These are phyloP conservation scores for Amanita molliuscula DNA, from an alignment of 768 basidiomycete genomes.

Conservation along the genomic window DNA sequence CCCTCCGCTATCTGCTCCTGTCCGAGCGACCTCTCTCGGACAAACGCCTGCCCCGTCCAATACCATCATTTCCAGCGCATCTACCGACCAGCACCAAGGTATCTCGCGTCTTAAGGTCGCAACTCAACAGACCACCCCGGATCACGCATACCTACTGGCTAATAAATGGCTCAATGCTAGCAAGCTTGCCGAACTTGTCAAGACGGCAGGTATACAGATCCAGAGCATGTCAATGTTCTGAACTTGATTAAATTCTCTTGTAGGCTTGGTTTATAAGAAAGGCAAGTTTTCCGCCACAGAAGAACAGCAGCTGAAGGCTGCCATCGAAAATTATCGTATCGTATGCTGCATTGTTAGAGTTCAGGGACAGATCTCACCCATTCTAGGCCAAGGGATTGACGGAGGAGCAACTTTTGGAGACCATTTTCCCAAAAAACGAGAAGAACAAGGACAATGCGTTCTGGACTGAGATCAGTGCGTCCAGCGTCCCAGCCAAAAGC, in stretches of 20 bases:
- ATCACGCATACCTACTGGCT: constrained; percentile 60
- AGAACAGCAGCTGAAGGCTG: constrained; percentile 50
- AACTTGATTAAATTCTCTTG: constrained; percentile 1
- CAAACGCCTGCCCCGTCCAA: constrained; percentile 34
- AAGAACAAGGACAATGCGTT: constrained; percentile 55
- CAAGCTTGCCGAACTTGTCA: constrained; percentile 60
- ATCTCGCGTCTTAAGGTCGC: constrained; percentile 14
- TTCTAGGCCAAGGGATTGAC: constrained; percentile 39
- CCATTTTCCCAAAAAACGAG: constrained; percentile 61
- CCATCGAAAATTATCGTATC: constrained; percentile 51
- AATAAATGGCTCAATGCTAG: constrained; percentile 70
- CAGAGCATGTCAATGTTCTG: neutral
- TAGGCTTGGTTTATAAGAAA: constrained; percentile 81
- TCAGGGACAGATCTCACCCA: neutral
- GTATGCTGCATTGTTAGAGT: constrained; percentile 27
- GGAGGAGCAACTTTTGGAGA: constrained; percentile 43
- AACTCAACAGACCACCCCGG: constrained; percentile 31
- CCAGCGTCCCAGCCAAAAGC: neutral
- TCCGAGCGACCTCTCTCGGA: constrained; percentile 23
- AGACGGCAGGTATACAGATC: constrained; percentile 43
- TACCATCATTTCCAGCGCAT: constrained; percentile 33
- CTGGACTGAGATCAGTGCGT: constrained; percentile 73
- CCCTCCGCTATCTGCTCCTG: constrained; percentile 13
- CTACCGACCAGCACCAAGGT: constrained; percentile 14
- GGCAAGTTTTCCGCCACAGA: constrained; percentile 81